Conservation (phyloP, 2,329 filamentous ascomycete species). For the Trichoderma harzianum region DNA sequence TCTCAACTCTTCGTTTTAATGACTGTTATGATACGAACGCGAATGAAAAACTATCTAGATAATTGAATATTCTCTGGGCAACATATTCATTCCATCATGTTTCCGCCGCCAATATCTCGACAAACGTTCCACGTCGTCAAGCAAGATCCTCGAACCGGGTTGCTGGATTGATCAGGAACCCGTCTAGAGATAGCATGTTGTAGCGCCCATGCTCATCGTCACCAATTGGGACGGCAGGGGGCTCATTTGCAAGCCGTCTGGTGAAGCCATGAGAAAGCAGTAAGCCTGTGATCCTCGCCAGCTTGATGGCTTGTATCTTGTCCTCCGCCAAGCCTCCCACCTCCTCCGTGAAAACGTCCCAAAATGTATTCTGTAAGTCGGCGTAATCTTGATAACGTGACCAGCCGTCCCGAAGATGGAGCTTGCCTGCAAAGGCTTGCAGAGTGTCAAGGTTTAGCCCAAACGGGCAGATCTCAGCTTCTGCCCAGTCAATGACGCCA, state of each 20-base stretch:
- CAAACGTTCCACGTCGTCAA: no score
- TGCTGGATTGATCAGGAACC: not conserved
- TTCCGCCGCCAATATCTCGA: no score
- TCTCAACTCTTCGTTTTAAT: not conserved
- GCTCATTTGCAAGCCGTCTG: not conserved
- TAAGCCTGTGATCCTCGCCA: not conserved
- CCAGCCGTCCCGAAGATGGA: not conserved
- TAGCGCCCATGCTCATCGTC: not conserved
- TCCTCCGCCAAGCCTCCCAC: not conserved
- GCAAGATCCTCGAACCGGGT: not conserved
- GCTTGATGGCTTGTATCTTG: not conserved
- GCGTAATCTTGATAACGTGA: not conserved
- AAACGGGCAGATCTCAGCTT: not conserved
- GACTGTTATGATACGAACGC: not conserved
- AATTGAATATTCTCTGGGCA: not conserved
- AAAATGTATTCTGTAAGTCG: not conserved
- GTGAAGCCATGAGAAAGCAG: not conserved
- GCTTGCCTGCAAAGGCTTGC: not conserved
- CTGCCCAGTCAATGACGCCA: not conserved
- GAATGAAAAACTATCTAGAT: not conserved
- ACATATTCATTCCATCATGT: not conserved
- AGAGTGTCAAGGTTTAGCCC: not conserved
- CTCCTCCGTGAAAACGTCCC: not conserved
- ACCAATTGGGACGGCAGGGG: not conserved
- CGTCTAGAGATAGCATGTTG: not conserved